phyloP scores from a whole-genome alignment of 345 rosid species.

The Schrenkiella parvula region DNA sequence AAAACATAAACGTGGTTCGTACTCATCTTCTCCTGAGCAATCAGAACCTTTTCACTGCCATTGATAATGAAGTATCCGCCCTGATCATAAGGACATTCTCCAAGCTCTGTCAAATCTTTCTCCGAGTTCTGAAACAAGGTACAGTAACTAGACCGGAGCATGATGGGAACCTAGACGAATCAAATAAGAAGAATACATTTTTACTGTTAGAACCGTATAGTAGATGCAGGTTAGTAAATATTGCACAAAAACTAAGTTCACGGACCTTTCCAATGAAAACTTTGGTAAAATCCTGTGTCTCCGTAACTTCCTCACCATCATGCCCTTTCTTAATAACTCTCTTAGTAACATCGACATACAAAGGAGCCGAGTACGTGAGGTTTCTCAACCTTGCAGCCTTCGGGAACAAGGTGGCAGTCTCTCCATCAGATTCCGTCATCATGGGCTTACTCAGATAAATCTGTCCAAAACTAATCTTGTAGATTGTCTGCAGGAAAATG shows the following conservation, averaged over 20 bases:
- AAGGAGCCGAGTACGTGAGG: constrained; percentile 90
- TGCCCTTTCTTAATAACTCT: constrained; percentile 95
- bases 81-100: constrained; percentile 98
- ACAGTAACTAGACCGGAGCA: constrained; percentile 97
- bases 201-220: not conserved
- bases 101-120: constrained; percentile 97
- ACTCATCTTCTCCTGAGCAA: constrained; percentile 99
- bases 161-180: constrained; percentile 72
- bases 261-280: constrained; percentile 93
- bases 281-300: constrained; percentile 86
- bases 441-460: constrained; percentile 97
- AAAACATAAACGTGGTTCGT: constrained; percentile 96
- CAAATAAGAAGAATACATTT: not conserved
- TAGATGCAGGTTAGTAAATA: not conserved
- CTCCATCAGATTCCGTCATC: constrained; percentile 99
- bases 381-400: constrained; percentile 98
- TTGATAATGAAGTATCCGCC: constrained; percentile 97
- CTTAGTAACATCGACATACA: constrained; percentile 89
- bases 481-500: constrained; percentile 69
- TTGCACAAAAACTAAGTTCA: not conserved
- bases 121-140: constrained; percentile 84
- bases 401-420: constrained; percentile 92
- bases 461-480: constrained; percentile 92
- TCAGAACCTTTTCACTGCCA: constrained; percentile 98
- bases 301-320: constrained; percentile 97